These are phyloP conservation scores for Xylaria polymorpha DNA, from an alignment of 2,329 filamentous ascomycete species.

Conservation along the genomic window DNA sequence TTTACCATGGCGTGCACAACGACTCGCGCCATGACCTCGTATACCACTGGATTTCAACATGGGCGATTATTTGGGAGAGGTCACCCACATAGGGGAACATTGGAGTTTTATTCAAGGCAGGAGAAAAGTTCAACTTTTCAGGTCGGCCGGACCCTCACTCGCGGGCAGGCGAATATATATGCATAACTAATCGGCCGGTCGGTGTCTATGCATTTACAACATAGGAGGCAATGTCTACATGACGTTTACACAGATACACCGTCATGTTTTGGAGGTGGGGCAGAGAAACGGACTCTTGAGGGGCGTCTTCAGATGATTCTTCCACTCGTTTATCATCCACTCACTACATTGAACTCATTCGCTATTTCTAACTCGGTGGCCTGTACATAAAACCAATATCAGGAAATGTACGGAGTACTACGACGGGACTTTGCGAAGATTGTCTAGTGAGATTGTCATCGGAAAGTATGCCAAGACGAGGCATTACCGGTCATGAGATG, in stretches of 20 bases:
- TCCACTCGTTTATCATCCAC: slow-evolving; percentile 23
- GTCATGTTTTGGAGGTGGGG: slow-evolving; percentile 11
- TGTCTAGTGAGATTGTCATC: not conserved
- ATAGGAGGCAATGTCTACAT: slow-evolving; percentile 25
- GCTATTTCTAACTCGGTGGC: slow-evolving; percentile 11
- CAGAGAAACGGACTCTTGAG: slow-evolving; percentile 27
- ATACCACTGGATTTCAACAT: slow-evolving; percentile 14
- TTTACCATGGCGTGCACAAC: slow-evolving; percentile 27
- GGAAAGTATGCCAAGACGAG: not conserved
- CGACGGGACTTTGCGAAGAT: not conserved
- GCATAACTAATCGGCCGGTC: slow-evolving; percentile 34
- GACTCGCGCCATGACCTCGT: slow-evolving; percentile 17
- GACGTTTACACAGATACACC: slow-evolving; percentile 15
- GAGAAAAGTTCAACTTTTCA: slow-evolving; percentile 31
- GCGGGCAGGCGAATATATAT: slow-evolving; percentile 28
- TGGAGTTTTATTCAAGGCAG: slow-evolving; percentile 35
- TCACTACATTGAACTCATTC: slow-evolving; percentile 28
- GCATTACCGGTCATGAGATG: slow-evolving; percentile 1
- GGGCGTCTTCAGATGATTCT: slow-evolving; percentile 18
- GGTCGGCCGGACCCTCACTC: slow-evolving; percentile 18
- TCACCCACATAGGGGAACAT: slow-evolving; percentile 21
- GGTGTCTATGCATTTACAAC: slow-evolving; percentile 37
- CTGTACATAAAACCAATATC: slow-evolving; percentile 12
- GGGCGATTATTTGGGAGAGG: slow-evolving; percentile 17
- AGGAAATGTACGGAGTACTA: slow-evolving; percentile 11